Percentiles rank a stretch among this genome's conserved stretches.
Evolutionary conservation across 2,329 filamentous ascomycete genomes (phyloP).

Genomic region (Aspergillus novoparasiticus): DNA sequence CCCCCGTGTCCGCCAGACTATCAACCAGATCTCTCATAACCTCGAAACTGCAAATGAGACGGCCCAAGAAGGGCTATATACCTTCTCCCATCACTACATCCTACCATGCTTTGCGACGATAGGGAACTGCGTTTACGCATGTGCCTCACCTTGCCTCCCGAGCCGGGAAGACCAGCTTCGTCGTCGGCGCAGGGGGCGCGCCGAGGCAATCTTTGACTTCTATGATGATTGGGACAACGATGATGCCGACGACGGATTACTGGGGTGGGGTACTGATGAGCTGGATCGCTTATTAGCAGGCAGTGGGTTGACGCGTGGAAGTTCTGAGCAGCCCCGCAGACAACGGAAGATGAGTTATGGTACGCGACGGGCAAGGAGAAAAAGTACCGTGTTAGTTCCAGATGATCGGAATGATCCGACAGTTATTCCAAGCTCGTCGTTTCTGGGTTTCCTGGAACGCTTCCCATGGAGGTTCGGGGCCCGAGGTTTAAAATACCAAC

Average conservation of each 20-base stretch:
- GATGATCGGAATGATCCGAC: slow-evolving; percentile 70
- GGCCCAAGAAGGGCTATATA: slow-evolving; percentile 88
- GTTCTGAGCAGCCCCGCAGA: slow-evolving; percentile 66
- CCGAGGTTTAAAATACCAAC: slow-evolving; percentile 78
- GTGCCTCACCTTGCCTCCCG: slow-evolving; percentile 70
- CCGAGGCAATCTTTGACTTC: slow-evolving; percentile 91
- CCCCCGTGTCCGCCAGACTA: slow-evolving; percentile 86
- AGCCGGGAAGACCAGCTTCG: slow-evolving; percentile 73
- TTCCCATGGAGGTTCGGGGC: slow-evolving; percentile 84
- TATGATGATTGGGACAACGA: slow-evolving; percentile 93
- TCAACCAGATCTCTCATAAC: slow-evolving; percentile 90
- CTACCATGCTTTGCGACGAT: slow-evolving; percentile 75
- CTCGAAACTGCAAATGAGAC: slow-evolving; percentile 88
- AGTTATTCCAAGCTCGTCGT: slow-evolving; percentile 83
- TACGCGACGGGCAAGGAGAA: slow-evolving; percentile 62
- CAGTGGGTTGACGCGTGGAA: slow-evolving; percentile 49
- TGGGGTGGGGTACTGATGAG: slow-evolving; percentile 82
- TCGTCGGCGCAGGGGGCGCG: slow-evolving; percentile 66
- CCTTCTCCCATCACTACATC: slow-evolving; percentile 83
- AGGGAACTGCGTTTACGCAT: slow-evolving; percentile 64
- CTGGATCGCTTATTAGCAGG: slow-evolving; percentile 80
- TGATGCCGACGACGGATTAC: slow-evolving; percentile 59
- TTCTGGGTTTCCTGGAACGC: slow-evolving; percentile 80
- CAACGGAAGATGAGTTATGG: slow-evolving; percentile 91
- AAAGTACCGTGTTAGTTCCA: slow-evolving; percentile 55